Percentiles rank a stretch among this genome's conserved stretches.
Conservation (phyloP, 768 basidiomycete species). For the Kwoniella sp. region DNA sequence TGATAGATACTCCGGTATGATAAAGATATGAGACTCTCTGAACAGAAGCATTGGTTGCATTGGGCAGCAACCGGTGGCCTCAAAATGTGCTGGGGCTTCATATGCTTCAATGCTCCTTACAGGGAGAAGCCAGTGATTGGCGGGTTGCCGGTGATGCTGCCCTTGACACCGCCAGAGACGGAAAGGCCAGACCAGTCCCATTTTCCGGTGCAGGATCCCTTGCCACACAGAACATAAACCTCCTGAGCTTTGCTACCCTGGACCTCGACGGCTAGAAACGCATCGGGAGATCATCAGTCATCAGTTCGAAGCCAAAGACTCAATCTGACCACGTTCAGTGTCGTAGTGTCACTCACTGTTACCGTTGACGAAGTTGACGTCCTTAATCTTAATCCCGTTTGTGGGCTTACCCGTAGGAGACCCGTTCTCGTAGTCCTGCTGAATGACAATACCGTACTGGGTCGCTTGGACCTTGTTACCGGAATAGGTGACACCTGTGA, state of each 20-base stretch:
- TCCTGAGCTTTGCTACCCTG: neutral
- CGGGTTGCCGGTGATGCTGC: conserved; percentile 10
- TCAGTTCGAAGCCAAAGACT: neutral
- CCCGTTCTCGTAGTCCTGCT: conserved; percentile 16
- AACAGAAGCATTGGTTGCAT: neutral
- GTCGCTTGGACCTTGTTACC: neutral
- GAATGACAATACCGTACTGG: neutral
- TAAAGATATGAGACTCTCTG: neutral
- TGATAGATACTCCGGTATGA: neutral
- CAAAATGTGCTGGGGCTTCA: too few relatives aligned
- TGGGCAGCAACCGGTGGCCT: too few relatives aligned
- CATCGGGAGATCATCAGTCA: neutral
- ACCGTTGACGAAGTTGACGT: conserved; percentile 1
- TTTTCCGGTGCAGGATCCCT: conserved; percentile 3
- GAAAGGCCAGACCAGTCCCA: conserved; percentile 13
- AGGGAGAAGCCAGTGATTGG: conserved; percentile 16
- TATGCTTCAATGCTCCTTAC: too few relatives aligned
- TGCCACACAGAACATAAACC: conserved; percentile 15
- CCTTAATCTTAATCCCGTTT: conserved; percentile 8
- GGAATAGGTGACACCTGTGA: conserved; percentile 6
- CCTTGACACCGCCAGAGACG: conserved; percentile 1
- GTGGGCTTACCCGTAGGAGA: conserved; percentile 4
- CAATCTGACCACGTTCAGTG: neutral
- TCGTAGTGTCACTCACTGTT: conserved; percentile 6
- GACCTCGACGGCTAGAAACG: neutral